Evolutionary conservation across 345 rosid species (phyloP).

Genomic region (Salix exigua): DNA sequence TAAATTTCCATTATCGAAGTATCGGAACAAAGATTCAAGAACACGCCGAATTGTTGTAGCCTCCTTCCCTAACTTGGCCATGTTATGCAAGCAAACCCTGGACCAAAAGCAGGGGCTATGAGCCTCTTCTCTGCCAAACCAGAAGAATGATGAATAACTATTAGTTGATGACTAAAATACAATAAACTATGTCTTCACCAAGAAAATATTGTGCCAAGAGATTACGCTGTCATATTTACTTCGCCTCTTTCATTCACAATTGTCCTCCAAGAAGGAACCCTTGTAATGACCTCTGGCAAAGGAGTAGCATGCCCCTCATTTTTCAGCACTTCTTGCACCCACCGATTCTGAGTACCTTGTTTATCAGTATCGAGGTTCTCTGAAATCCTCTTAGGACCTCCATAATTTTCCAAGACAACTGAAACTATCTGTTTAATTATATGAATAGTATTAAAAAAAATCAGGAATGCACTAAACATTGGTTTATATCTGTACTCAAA

Average conservation of each 20-base stretch:
- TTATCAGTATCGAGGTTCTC: slow-evolving; percentile 38
- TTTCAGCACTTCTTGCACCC: slow-evolving; percentile 76
- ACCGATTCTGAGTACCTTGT: slow-evolving; percentile 40
- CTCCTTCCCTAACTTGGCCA: slow-evolving; percentile 93
- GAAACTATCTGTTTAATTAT: slow-evolving; percentile 65
- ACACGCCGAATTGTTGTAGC: slow-evolving; percentile 84
- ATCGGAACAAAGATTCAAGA: slow-evolving; percentile 85
- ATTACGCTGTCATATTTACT: slow-evolving; percentile 63
- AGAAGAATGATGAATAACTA: slow-evolving; percentile 16
- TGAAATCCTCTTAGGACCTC: slow-evolving; percentile 31
- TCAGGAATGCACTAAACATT: background rate
- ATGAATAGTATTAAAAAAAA: background rate
- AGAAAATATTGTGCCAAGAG: slow-evolving; percentile 21
- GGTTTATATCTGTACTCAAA: background rate
- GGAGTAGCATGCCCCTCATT: slow-evolving; percentile 58
- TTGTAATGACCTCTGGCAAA: slow-evolving; percentile 36
- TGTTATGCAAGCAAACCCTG: slow-evolving; percentile 79
- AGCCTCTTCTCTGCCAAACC: slow-evolving; percentile 60
- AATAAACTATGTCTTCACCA: slow-evolving; percentile 3
- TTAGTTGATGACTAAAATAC: slow-evolving; percentile 6
- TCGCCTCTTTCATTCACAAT: slow-evolving; percentile 79
- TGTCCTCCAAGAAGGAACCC: slow-evolving; percentile 68
- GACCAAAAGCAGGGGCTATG: slow-evolving; percentile 90
- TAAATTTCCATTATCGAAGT: slow-evolving; percentile 60
- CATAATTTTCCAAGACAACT: slow-evolving; percentile 83